Evolutionary conservation across 495 filamentous ascomycete genomes (phyloP), one percentile per base, ranked within the genome.

Genomic region (Trichodelitschia bisporula): DNA sequence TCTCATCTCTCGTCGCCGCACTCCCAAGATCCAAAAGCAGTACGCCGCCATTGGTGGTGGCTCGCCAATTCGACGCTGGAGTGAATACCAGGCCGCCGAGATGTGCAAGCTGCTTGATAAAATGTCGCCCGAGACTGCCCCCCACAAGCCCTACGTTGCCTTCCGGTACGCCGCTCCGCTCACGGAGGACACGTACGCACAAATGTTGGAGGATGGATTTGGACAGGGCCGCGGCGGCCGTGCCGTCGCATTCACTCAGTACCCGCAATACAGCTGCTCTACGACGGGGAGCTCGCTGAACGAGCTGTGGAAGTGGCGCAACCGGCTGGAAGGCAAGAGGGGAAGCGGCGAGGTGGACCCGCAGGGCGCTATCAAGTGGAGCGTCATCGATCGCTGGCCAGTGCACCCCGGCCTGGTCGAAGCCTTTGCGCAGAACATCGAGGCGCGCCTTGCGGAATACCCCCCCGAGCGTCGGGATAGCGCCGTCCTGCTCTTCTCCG

Each of bases 221-320:
- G 78, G 77, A 20, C 82, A 80, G 1, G 26, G 26, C 10, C 6
- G 15, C 6, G 80, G 80, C 9, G 82, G 82, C 1, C 67, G 89
- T 30, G 89, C 89, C 3, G 78, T 99, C 4, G 89, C 89, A 2
- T 99, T 95, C 49, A 91, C 86, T 3, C 89, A 99, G 48, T 99
- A 99, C 41, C 89, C 89, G 14, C 89, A 99, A 47, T 99, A 99
- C 48, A 86, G 77, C n/a, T 99, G 89, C 53, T 90, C 79, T 15
- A 99, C 89, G 4, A 99, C 89, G 1, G 89, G 89, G 20, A 90
- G 79, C 51, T 86, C 77, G 28, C 49, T 99, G 31, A 99, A 95
- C 43, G 89, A 99, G 54, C 47, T 99, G 25, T 99, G 89, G 89
- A 90, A 83, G 51, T 89, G 82, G 77, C 61, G 80, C 34, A 75